Base-by-base conservation (phyloP, 768 basidiomycete species). In the Mycena galopus region DNA sequence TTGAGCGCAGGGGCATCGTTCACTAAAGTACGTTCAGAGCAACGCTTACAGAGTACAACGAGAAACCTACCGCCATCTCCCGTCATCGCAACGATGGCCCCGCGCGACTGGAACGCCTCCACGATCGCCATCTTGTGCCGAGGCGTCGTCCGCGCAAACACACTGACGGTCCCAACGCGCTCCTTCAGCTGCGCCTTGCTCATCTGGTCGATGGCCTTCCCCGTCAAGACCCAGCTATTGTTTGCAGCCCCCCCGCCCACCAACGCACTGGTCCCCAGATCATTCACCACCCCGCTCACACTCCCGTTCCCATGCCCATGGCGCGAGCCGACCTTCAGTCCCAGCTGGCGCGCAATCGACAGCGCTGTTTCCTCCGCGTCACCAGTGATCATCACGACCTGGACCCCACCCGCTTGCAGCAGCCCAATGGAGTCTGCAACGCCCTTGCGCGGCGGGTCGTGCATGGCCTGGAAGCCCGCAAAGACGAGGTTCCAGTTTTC, bases 311-410 rank as follows among this genome's bases (percentile, higher is more conserved):
- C 44, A 47, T 62, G 86, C 68, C 86, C 85, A 25, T 91, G 86
- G 5, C 88, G 85, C 65, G 96, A 86, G 53, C 91, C 91, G 29
- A 96, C 89, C 14, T 90, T 88, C 76, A 98, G 83, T 29, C 97
- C 97, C 21, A 99, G 88, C 77, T 95, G 88, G 77, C 90, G 88
- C 39, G 96, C 97, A 68, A 98, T 97, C 59, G 94, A 91, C 37
- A 97, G 78, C 3, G 97, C 97, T 0, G 97, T 99, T 65, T 92
- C 88, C 81, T 96, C 95, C 39, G 96, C 92, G 77, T 99, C 97
- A 5, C 97, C 97, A 0, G 97, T 98, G 79, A 98, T 98, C 97
- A 99, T 98, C 53, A 98, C 93, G n/a, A 98, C 92, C 77, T 97
- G 96, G 59, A 99, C 93, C 6, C 96, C 96, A 29, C 94, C 96